Evolutionary conservation across 1,284 basidiomycete species (phyloP).

Genomic region (Ceratobasidium sp.): DNA sequence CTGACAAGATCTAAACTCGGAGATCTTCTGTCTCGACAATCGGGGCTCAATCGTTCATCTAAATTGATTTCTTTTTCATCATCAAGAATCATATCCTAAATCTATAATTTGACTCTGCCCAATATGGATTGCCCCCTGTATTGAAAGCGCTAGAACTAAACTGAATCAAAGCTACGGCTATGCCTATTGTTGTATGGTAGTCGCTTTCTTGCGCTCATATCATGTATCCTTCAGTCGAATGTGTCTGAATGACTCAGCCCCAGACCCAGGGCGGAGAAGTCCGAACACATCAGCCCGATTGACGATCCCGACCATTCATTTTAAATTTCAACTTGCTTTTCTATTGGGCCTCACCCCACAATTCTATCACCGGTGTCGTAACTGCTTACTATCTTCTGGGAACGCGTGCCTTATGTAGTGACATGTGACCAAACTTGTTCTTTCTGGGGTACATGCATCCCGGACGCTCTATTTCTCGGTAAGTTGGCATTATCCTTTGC

Average conservation of each 20-base stretch:
- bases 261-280: neutral
- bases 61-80: no score
- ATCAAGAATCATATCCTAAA: no score
- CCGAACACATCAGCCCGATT: neutral
- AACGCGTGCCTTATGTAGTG: neutral
- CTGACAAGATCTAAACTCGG: no score
- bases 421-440: neutral
- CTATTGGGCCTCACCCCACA: neutral
- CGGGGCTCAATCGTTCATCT: no score
- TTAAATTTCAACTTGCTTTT: neutral
- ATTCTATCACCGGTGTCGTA: neutral
- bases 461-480: neutral
- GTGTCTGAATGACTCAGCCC: neutral
- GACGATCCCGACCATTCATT: neutral
- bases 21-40: no score
- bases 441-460: neutral
- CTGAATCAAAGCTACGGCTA: no score
- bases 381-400: neutral
- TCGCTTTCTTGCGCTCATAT: no score
- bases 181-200: no score
- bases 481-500: neutral
- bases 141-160: no score
- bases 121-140: no score
- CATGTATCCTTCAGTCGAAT: neutral
- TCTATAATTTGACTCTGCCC: no score